Percentiles rank a stretch among this genome's conserved stretches.
Evolutionary conservation across 116 monocot genomes (phyloP).

Genomic region (Cymodocea nodosa): DNA sequence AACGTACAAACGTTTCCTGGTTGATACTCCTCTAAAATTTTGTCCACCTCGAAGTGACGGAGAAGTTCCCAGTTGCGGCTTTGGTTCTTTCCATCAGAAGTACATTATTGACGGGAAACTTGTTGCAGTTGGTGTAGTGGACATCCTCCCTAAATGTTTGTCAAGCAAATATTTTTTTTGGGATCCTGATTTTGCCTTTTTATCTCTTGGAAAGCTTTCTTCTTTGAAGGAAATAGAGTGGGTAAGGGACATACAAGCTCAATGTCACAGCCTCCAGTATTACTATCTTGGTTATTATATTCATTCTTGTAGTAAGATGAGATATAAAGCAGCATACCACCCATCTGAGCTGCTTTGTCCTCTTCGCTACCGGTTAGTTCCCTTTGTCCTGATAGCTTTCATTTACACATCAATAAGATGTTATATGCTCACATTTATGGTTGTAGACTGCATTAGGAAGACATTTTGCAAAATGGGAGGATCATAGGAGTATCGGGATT

Average conservation of each 20-base stretch:
- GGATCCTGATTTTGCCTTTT: slow-evolving; percentile 85
- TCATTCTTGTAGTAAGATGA: slow-evolving; percentile 94
- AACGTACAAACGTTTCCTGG: slow-evolving; percentile 68
- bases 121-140: slow-evolving; percentile 91
- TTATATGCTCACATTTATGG: neutral
- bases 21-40: slow-evolving; percentile 67
- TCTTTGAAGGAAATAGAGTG: slow-evolving; percentile 90
- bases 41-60: slow-evolving; percentile 26
- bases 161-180: slow-evolving; percentile 99
- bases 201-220: slow-evolving; percentile 89
- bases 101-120: slow-evolving; percentile 90
- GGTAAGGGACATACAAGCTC: slow-evolving; percentile 40
- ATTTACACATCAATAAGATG: neutral
- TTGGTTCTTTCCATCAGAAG: slow-evolving; percentile 95
- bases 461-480: too few relatives aligned
- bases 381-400: neutral
- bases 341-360: slow-evolving; percentile 96
- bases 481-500: too few relatives aligned
- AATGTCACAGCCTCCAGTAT: slow-evolving; percentile 50
- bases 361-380: slow-evolving; percentile 72
- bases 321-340: slow-evolving; percentile 86
- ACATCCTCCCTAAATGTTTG: slow-evolving; percentile 87
- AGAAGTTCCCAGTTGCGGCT: slow-evolving; percentile 51
- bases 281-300: slow-evolving; percentile 98
- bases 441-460: neutral